Evolutionary conservation across 306 rosid species (phyloP), one percentile per base, ranked within the genome.

Genomic region (Quercus engelmannii): DNA sequence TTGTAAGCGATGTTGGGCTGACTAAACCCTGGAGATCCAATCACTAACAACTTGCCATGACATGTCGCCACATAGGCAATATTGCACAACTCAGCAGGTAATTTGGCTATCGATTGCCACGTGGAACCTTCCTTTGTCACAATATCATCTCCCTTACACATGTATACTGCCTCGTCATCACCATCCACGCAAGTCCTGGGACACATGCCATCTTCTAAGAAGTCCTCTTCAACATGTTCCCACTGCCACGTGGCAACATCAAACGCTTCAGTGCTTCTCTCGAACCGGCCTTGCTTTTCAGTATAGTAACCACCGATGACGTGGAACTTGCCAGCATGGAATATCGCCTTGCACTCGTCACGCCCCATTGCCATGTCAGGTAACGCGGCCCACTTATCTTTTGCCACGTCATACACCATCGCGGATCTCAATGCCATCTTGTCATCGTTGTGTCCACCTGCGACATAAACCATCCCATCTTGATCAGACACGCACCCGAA

Each of bases 371-470:
- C 79, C 98, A 93, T 93, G 55, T 88, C 90, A 0, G 94, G 91
- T 1, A 91, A 64, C 0, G 2, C 0, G 20, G 33, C 19, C 98
- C 98, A 93, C 78, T 28, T 33, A 18, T 93, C 86, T 0, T 38
- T 59, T 1, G 74, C 75, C 81, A 93, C 92, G 30, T 91, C 88
- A 49, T 91, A 93, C 2, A 73, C 85, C 21, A 85, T 12, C 1
- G 86, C 91, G 0, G 98, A 90, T 21, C 38, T 91, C 68, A 93
- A 69, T 1, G 97, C 97, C 30, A 87, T 85, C 72, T 93, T 93
- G 21, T 85, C 88, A 0, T 80, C 88, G 1, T 93, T 89, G 19
- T 93, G 98, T 0, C 98, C 98, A 0, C 98, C 98, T 0, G 90
- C 93, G 0, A 91, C 85, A 30, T 58, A 93, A 6, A 91, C 89